phyloP scores from a whole-genome alignment of 495 filamentous ascomycete genomes.

The Geopyxis carbonaria region DNA sequence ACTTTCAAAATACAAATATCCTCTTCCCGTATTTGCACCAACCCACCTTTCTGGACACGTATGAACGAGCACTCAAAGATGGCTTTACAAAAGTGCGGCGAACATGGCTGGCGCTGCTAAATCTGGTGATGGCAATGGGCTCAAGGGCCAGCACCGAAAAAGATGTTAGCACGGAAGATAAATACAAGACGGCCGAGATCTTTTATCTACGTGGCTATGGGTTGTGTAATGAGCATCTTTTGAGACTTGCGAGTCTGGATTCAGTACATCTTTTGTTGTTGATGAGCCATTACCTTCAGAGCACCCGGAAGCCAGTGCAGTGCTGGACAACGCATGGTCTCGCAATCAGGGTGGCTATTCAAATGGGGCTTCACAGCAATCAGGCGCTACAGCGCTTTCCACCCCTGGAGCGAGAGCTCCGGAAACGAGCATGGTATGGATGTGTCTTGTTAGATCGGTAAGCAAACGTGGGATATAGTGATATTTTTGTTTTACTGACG shows the following conservation, averaged over 20 bases:
- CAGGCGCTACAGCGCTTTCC: constrained; percentile 25
- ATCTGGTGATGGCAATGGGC: constrained; percentile 25
- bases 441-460: constrained; percentile 33
- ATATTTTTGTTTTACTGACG: neutral
- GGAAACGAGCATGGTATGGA: constrained; percentile 33
- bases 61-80: constrained; percentile 24
- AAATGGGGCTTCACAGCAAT: constrained; percentile 29
- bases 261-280: constrained; percentile 29
- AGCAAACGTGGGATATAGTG: constrained; percentile 2
- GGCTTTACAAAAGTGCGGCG: constrained; percentile 26
- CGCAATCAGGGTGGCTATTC: constrained; percentile 29
- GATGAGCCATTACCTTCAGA: constrained; percentile 31
- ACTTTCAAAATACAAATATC: constrained; percentile 30
- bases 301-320: constrained; percentile 30
- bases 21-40: constrained; percentile 30
- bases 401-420: constrained; percentile 27
- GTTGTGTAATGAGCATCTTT: constrained; percentile 25
- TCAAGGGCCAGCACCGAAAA: constrained; percentile 20
- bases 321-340: constrained; percentile 32
- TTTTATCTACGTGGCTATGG: constrained; percentile 28
- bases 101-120: constrained; percentile 25
- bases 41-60: constrained; percentile 27
- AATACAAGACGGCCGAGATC: constrained; percentile 26
- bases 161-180: constrained; percentile 19
- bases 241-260: constrained; percentile 27